A percentile compares a stretch with the other conserved stretches of the same genome.
Evolutionary conservation across 495 filamentous ascomycete species (phyloP).

Genomic region (Penicillium ucsense): DNA sequence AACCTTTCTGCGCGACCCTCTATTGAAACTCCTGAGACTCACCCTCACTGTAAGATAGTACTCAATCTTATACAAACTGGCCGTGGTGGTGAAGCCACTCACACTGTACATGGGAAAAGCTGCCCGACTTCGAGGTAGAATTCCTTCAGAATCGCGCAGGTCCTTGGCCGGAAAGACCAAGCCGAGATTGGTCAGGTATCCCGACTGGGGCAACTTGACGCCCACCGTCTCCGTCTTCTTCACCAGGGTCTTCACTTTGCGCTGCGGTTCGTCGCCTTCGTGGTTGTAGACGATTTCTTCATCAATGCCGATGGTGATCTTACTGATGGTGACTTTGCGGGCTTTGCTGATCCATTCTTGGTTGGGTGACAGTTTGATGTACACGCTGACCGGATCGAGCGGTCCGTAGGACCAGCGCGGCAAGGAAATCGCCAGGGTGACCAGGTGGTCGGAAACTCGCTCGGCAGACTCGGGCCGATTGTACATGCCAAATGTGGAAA

Average conservation of each 20-base stretch:
- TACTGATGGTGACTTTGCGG: constrained; percentile 83
- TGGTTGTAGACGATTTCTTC: constrained; percentile 97
- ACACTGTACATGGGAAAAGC: constrained; percentile 86
- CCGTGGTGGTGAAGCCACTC: constrained; percentile 85
- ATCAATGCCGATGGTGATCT: constrained; percentile 88
- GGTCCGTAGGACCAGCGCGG: constrained; percentile 96
- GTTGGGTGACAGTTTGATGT: constrained; percentile 86
- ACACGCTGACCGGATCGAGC: constrained; percentile 88
- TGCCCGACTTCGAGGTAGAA: constrained; percentile 72
- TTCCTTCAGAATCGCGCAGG: constrained; percentile 75
- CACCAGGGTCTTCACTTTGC: constrained; percentile 77
- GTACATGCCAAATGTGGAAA: constrained; percentile 99
- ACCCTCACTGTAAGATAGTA: constrained; percentile 95
- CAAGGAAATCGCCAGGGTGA: constrained; percentile 82
- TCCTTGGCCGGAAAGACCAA: constrained; percentile 89
- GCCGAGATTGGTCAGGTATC: constrained; percentile 84
- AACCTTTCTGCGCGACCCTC: background rate
- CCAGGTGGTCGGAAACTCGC: constrained; percentile 76
- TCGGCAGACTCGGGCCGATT: constrained; percentile 87
- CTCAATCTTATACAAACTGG: constrained; percentile 93
- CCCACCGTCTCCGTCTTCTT: constrained; percentile 75
- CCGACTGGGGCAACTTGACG: constrained; percentile 73
- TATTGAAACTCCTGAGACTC: constrained; percentile 10
- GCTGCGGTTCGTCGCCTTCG: constrained; percentile 91
- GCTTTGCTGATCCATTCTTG: constrained; percentile 85